Evolutionary conservation across 2,329 filamentous ascomycete species (phyloP).

Genomic region (Acarospora socialis): DNA sequence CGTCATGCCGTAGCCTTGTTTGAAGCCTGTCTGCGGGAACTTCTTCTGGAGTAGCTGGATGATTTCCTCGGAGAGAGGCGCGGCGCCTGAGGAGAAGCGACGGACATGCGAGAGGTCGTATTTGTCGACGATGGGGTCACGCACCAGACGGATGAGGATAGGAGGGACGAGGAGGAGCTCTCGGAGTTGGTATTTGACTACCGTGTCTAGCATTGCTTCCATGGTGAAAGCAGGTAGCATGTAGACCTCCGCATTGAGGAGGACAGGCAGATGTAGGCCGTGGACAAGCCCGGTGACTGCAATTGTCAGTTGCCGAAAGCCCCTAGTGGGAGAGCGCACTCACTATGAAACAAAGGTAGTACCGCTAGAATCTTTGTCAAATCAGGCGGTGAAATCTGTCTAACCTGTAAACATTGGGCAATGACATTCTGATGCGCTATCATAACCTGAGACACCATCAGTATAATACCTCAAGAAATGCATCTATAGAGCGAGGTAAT

Average conservation of each 20-base stretch:
- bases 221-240: conserved; percentile 53
- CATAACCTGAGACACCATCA: conserved; percentile 28
- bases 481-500: no score
- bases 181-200: conserved; percentile 37
- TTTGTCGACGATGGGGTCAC: conserved; percentile 37
- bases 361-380: conserved; percentile 41
- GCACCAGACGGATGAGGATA: conserved; percentile 44
- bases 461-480: no score
- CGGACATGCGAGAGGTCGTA: conserved; percentile 41
- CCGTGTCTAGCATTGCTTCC: conserved; percentile 39
- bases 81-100: conserved; percentile 43
- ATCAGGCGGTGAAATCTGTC: conserved; percentile 36
- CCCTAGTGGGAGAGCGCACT: conserved; percentile 6
- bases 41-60: conserved; percentile 38
- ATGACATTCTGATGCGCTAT: conserved; percentile 41
- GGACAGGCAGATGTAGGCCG: conserved; percentile 46
- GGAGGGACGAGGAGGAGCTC: conserved; percentile 47
- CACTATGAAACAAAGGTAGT: conserved; percentile 45
- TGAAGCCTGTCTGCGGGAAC: conserved; percentile 44
- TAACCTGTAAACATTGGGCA: conserved; percentile 46
- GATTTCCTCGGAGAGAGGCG: conserved; percentile 40
- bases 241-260: conserved; percentile 51
- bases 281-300: conserved; percentile 46
- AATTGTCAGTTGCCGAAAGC: not conserved
- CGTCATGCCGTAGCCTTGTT: conserved; percentile 55